Percentiles rank a stretch among this genome's conserved stretches.
Evolutionary conservation across 129 eudicot species (phyloP).

Genomic region (Centrapalus pauciflorus): DNA sequence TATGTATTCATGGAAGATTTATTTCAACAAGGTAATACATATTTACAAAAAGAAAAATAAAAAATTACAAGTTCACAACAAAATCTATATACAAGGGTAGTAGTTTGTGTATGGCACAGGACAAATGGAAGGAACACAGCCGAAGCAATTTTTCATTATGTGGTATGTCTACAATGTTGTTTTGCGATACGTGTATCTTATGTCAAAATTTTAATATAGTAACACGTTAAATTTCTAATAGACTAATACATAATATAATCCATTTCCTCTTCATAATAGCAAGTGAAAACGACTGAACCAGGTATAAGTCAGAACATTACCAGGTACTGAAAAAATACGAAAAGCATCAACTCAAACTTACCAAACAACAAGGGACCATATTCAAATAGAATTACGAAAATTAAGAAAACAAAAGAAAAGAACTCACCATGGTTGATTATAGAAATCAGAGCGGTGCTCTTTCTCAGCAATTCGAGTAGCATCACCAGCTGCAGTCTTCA

Average conservation of each 20-base stretch:
- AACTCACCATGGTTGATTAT: constrained; percentile 77
- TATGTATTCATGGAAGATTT: neutral
- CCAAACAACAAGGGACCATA: neutral
- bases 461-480: constrained; percentile 57
- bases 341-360: neutral
- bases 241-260: too few relatives aligned
- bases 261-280: too few relatives aligned
- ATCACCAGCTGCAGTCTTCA: constrained; percentile 74
- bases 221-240: neutral
- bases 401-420: neutral
- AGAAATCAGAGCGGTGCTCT: constrained; percentile 73
- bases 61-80: neutral
- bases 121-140: neutral
- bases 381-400: neutral
- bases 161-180: neutral
- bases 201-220: too few relatives aligned
- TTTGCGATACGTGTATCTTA: neutral
- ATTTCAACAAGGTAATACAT: neutral
- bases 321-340: neutral
- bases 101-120: neutral
- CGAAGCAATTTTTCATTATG: neutral
- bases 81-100: constrained; percentile 3
- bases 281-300: too few relatives aligned
- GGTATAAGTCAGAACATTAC: neutral
- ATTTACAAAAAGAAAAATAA: neutral